These are phyloP conservation scores for Moesziomyces aphidis DNA, from an alignment of 1,284 basidiomycete species.

Conservation along the genomic window DNA sequence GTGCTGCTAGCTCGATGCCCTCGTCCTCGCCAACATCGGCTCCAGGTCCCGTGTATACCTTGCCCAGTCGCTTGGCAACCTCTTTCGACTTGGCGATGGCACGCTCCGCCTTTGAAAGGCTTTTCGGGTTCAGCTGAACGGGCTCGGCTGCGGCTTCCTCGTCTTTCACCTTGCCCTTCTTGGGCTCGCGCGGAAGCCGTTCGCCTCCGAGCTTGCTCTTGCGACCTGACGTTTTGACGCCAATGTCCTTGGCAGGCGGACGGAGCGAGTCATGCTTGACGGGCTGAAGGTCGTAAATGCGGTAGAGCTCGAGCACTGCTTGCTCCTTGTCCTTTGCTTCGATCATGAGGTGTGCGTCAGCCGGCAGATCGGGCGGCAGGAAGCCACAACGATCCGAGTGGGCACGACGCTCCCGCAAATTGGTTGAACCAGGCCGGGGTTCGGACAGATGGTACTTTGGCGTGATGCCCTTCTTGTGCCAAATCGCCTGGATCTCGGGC, in stretches of 20 bases:
- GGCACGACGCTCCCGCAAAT: slow-evolving; percentile 76
- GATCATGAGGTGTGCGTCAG: slow-evolving; percentile 82
- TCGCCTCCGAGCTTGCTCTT: slow-evolving; percentile 65
- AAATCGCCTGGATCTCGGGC: slow-evolving; percentile 80
- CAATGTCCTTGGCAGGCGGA: slow-evolving; percentile 69
- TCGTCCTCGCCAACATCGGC: slow-evolving; percentile 61
- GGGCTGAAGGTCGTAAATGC: slow-evolving; percentile 79
- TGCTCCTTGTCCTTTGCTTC: slow-evolving; percentile 95
- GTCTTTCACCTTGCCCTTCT: slow-evolving; percentile 62
- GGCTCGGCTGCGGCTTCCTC: slow-evolving; percentile 17
- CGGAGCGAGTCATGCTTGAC: slow-evolving; percentile 74
- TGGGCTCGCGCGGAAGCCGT: slow-evolving; percentile 23
- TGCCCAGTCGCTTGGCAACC: slow-evolving; percentile 43
- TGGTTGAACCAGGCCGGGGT: slow-evolving; percentile 33
- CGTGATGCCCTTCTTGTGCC: slow-evolving; percentile 77
- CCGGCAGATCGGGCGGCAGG: slow-evolving; percentile 73
- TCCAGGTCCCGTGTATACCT: slow-evolving; percentile 48
- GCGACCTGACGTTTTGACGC: slow-evolving; percentile 68
- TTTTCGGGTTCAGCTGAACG: slow-evolving; percentile 29
- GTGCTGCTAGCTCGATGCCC: slow-evolving; percentile 38
- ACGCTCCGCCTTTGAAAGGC: slow-evolving; percentile 33
- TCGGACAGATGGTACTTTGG: slow-evolving; percentile 92
- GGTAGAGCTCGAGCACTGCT: slow-evolving; percentile 84
- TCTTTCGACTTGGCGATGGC: slow-evolving; percentile 56
- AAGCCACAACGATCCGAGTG: slow-evolving; percentile 82